Percentiles rank a stretch among this genome's conserved stretches.
phyloP scores from a whole-genome alignment of 495 filamentous ascomycete species.

The Cetradonia linearis region DNA sequence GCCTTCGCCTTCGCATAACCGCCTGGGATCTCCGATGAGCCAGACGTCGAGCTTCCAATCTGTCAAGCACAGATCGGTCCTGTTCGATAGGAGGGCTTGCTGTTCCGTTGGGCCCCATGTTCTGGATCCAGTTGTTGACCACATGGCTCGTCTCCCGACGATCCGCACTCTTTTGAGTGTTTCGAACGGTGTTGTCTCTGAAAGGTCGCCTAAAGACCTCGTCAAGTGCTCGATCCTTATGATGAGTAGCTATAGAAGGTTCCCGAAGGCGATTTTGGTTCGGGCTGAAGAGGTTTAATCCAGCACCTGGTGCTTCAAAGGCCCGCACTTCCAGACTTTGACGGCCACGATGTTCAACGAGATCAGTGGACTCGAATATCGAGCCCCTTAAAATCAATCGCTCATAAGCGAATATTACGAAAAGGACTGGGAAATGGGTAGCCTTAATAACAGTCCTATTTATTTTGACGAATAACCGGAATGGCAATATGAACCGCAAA shows the following conservation, averaged over 20 bases:
- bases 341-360: constrained; percentile 43
- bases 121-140: constrained; percentile 80
- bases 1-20: constrained; percentile 29
- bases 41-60: constrained; percentile 40
- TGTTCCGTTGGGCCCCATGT: constrained; percentile 51
- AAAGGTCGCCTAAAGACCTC: constrained; percentile 73
- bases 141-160: constrained; percentile 60
- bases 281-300: constrained; percentile 54
- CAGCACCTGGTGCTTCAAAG: constrained; percentile 42
- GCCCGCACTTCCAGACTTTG: constrained; percentile 27
- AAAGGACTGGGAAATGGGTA: constrained; percentile 78
- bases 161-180: constrained; percentile 44
- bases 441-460: constrained; percentile 82
- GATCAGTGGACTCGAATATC: constrained; percentile 66
- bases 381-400: constrained; percentile 56
- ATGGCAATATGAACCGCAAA: constrained; percentile 64
- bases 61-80: constrained; percentile 46
- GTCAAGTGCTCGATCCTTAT: constrained; percentile 83
- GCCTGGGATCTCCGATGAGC: constrained; percentile 25
- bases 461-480: constrained; percentile 64
- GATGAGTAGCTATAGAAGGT: constrained; percentile 71
- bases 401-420: constrained; percentile 80
- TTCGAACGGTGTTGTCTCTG: constrained; percentile 33
- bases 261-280: constrained; percentile 53
- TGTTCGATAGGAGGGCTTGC: constrained; percentile 55